Base-by-base conservation (phyloP, 352 stramenopile genomes). In the Phytophthora multivora region DNA sequence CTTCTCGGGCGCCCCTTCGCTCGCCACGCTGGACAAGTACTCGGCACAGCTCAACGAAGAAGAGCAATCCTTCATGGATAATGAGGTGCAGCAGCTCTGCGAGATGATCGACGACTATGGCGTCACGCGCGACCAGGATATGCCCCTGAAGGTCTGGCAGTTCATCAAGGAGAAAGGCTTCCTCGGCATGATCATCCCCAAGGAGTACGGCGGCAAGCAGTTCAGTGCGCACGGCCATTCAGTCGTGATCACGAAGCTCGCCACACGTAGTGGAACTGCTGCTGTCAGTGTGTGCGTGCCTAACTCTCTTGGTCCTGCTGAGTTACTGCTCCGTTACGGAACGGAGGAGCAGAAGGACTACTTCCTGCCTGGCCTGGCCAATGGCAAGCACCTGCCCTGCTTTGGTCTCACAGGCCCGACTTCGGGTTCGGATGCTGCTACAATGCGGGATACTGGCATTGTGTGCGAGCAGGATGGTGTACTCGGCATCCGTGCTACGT, bases 101-200 rank as follows among this genome's bases (percentile, higher is more conserved):
- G 83, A 96, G 70, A 88, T 99, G 69, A 77, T 99, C 5, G 95
- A 99, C 65, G 97, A 99, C 69, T 97, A 99, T 71, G 74, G 96
- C 33, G 84, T 99, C 43, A 83, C 83, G n/a, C 80, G 75, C 38
- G 73, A 92, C 18, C 94, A 98, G 66, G 96, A 99, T 58, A 89
- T 98, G 66, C 87, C 89, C 26, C 79, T 88, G 26, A 85, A 97
- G 36, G 91, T 90, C 25, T 98, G 96, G 96, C 95, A 98, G 74
- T 98, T 97, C 65, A 98, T 98, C 81, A 97, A 97, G 63, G 83
- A 97, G 56, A 91, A 97, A 66, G 91, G 93, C 7, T 99, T 99
- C 70, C 90, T 99, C 45, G 95, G 92, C 26, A 98, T 99, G 86
- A 99, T 99, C 72, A 99, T 99, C 65, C 97, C 96, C 21, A 98